Base-by-base conservation (phyloP, 2,329 filamentous ascomycete species). In the Fusarium pseudonygamai region DNA sequence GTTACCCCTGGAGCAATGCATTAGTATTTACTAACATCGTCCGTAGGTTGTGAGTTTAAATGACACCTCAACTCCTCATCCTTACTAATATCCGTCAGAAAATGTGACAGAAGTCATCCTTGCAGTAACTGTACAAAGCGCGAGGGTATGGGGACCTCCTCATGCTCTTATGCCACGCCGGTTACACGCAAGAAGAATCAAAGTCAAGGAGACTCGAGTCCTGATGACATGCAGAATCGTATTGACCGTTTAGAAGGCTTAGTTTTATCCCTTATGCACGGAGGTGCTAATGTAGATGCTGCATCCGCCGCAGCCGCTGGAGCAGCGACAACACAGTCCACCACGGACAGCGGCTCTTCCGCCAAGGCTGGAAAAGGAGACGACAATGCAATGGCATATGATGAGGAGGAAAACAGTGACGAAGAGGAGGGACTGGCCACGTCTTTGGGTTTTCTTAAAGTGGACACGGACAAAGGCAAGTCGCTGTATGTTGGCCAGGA, bases 151-250 rank as follows among this genome's bases (percentile, higher is more conserved):
- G 93, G 95, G 82, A 91, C 92, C 20, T 84, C 88, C 62, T 93
- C 93, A 64, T 98, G 96, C 84, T 93, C 92, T 74, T 98, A 98
- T 85, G 95, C 94, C 52, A 88, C 91, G 58, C 92, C 90, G 42
- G 83, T 86, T 37, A 85, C 85, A 59, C 89, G 94, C 76, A 96
- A 94, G 83, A 97, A 94, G 87, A 91, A 85, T 79, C 89, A 92
- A 82, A 88, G 84, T 84, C 89, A 83, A 87, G 88, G 81, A 68
- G 83, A 87, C 77, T 84, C 87, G 61, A 90, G 83, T 76, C 94
- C 96, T 56, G 95, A 97, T 87, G 96, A 98, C 83, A 98, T 98
- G 96, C 96, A 98, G 85, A 97, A 97, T 80, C 93, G 96, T 81
- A 98, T 98, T 84, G 95, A 98, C 85, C 91, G 96, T 78, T 87